Base-by-base conservation (phyloP, 768 basidiomycete species). In the Mycena albidolilacea region DNA sequence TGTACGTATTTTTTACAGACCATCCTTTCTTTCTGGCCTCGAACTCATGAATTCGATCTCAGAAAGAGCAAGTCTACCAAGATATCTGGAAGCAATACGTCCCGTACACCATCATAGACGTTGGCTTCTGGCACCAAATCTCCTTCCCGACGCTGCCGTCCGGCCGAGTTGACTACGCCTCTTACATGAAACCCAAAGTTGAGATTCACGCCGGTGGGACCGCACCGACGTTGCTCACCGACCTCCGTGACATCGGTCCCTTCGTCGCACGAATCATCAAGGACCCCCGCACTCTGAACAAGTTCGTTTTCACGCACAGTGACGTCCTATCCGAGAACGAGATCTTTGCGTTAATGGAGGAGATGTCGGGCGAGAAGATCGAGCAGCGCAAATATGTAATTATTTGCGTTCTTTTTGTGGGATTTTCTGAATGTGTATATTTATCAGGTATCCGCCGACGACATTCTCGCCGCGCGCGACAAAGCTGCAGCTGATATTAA, bases 261-360 rank as follows among this genome's bases (percentile, higher is more conserved):
- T 81, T 78, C 73, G 79, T 81, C 57, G 78, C 76, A 10, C 78
- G 72, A n/a, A 81, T 83, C 64, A 75, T 83, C 55, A 76, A 75
- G 19, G 82, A 83, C 61, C 74, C 76, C 44, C 74, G 81, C 11
- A 83, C 82, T 7, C 58, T 82, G 38, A 82, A 83, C 69, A 78
- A 78, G 30, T 74, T 63, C 19, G 79, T 83, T 2, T 76, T 79
- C 23, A 72, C 76, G 11, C 79, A 79, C 74, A 75, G 78, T n/a
- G 82, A 81, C 21, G 79, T 80, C 43, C 38, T 77, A 9, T 79
- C 77, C 8, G 68, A 78, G 57, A 64, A 68, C 15, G 79, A 81
- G 71, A 72, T 72, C 39, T 76, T 75, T 21, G 76, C 71, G 19
- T 19, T 81, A 23, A 70, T 76, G 14, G 77, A 78, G 46, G 61